phyloP scores from a whole-genome alignment of 306 rosid species.

The Trifolium repens region DNA sequence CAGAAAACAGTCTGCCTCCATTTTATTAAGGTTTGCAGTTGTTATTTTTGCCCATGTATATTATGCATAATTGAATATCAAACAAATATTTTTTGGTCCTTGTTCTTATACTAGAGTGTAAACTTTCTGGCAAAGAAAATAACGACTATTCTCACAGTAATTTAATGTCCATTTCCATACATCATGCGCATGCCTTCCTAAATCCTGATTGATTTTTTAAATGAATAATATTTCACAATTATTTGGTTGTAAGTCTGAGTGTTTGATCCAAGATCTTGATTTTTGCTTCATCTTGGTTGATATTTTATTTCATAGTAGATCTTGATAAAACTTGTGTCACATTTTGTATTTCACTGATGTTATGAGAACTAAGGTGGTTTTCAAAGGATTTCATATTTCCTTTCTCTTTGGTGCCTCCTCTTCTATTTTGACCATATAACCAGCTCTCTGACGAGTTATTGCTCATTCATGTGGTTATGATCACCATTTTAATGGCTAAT shows the following conservation, averaged over 20 bases:
- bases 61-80: conserved; percentile 13
- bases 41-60: conserved; percentile 29
- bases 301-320: conserved; percentile 29
- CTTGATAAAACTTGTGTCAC: conserved; percentile 28
- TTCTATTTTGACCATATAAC: conserved; percentile 14
- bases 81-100: conserved; percentile 17
- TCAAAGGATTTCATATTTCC: conserved; percentile 21
- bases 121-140: neutral
- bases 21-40: conserved; percentile 68
- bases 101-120: conserved; percentile 21
- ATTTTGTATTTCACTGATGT: conserved; percentile 38
- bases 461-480: conserved; percentile 19
- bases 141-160: conserved; percentile 8
- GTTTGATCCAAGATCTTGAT: conserved; percentile 38
- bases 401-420: conserved; percentile 5
- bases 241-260: conserved; percentile 20
- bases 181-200: neutral
- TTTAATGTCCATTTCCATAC: conserved; percentile 36
- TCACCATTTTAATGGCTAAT: conserved; percentile 21
- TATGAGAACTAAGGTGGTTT: conserved; percentile 27
- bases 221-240: conserved; percentile 26
- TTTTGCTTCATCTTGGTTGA: conserved; percentile 39
- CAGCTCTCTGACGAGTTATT: conserved; percentile 33
- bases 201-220: conserved; percentile 27
- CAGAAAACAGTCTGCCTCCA: conserved; percentile 68